Conservation (phyloP, 306 rosid species). For the Lathyrus oleraceus region DNA sequence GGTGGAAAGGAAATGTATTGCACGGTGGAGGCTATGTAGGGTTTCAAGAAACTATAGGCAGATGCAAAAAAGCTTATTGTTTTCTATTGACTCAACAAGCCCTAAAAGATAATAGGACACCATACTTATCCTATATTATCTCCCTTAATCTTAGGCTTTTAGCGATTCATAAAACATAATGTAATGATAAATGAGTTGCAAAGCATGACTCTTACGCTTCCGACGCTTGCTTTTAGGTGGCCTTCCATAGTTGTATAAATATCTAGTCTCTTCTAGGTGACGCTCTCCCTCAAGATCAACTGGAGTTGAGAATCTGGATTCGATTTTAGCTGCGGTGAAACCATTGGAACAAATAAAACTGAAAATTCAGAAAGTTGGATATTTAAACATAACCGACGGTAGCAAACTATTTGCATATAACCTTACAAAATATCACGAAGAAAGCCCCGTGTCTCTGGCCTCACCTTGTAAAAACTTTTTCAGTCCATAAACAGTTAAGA, state of each 20-base stretch:
- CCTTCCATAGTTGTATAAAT: constrained; percentile 27
- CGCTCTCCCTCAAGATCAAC: constrained; percentile 33
- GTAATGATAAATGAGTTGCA: constrained; percentile 14
- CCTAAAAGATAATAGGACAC: no score
- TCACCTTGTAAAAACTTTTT: constrained; percentile 63
- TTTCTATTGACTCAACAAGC: no score
- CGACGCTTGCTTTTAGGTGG: constrained; percentile 63
- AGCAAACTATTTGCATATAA: constrained; percentile 26
- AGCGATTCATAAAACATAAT: no score
- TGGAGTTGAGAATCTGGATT: constrained; percentile 38
- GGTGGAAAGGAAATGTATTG: background rate
- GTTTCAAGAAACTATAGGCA: background rate
- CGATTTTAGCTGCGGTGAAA: constrained; percentile 51
- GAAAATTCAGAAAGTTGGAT: constrained; percentile 12
- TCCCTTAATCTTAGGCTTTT: no score
- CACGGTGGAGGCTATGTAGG: background rate
- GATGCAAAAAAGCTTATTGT: no score
- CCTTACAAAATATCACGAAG: constrained; percentile 17
- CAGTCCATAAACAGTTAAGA: constrained; percentile 57
- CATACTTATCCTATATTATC: no score
- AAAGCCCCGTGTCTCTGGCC: constrained; percentile 27
- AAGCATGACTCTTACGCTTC: constrained; percentile 55
- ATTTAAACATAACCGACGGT: constrained; percentile 2
- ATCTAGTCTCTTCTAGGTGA: constrained; percentile 30
- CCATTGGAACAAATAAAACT: constrained; percentile 15